These are phyloP conservation scores for Simplicillium aogashimaense DNA, from an alignment of 2,329 filamentous ascomycete species.

Conservation along the genomic window DNA sequence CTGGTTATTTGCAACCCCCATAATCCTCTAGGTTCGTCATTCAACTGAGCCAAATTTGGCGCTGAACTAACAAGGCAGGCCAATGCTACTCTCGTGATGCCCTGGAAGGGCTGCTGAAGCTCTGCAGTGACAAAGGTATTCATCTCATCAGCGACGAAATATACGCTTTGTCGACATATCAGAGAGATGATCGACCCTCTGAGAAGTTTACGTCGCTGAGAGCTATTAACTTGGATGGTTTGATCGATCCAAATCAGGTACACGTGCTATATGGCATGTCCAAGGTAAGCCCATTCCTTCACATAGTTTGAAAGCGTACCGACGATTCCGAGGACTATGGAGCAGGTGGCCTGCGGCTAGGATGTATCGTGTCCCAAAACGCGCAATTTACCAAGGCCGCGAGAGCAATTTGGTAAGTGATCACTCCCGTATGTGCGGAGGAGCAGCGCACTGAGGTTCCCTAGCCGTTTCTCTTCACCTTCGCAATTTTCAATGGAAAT, in stretches of 20 bases:
- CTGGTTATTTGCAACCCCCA: constrained; percentile 4
- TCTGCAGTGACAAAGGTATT: neutral
- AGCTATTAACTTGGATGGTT: neutral
- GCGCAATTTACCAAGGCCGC: neutral
- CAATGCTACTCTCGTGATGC: neutral
- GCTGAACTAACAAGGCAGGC: neutral
- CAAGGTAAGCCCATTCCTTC: neutral
- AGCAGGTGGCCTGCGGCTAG: neutral
- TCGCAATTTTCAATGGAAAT: neutral
- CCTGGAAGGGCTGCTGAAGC: neutral
- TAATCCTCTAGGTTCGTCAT: constrained; percentile 1
- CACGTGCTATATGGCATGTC: neutral
- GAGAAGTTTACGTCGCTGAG: neutral
- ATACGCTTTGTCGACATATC: neutral
- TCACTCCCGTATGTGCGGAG: no score
- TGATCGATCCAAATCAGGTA: neutral
- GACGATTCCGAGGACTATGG: neutral
- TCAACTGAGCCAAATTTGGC: no score
- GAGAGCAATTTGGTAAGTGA: neutral
- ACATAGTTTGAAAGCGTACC: no score
- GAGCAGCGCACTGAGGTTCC: no score
- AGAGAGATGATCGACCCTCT: neutral
- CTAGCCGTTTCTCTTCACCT: neutral
- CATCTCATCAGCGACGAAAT: constrained; percentile 4
- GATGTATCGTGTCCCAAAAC: neutral